These are phyloP conservation scores for Closterium sp. DNA, from an alignment of 139 green algal genomes.

Conservation along the genomic window DNA sequence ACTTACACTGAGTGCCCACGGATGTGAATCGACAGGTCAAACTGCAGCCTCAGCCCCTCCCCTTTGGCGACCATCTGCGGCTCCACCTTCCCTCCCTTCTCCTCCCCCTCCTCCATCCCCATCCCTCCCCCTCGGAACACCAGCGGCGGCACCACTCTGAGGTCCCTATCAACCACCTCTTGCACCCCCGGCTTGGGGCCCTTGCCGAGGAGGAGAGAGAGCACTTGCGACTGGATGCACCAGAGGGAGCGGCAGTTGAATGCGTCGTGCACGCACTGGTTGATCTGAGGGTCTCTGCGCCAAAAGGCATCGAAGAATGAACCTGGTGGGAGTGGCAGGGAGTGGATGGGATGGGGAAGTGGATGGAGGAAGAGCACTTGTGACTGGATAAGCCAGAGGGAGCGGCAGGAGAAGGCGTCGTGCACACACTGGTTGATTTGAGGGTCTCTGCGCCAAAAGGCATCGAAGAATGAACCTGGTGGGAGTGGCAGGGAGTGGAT, in stretches of 20 bases:
- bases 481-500: too few species aligned
- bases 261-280: neutral
- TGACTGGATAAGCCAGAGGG: too few species aligned
- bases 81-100: neutral
- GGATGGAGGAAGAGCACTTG: neutral
- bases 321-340: neutral
- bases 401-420: neutral
- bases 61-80: neutral
- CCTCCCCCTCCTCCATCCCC: neutral
- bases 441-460: neutral
- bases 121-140: neutral
- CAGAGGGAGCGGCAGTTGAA: neutral
- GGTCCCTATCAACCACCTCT: neutral
- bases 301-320: neutral
- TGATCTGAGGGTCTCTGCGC: neutral
- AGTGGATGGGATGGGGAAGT: too few species aligned
- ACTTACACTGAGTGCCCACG: neutral
- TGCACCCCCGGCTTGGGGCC: neutral
- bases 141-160: neutral
- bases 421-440: neutral
- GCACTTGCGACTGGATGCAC: neutral
- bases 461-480: too few species aligned
- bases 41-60: neutral
- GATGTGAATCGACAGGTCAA: neutral
- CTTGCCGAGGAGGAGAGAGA: neutral